Evolutionary conservation across 768 basidiomycete genomes (phyloP), one percentile per base, ranked within the genome.

Genomic region (Mycena kentingensis): DNA sequence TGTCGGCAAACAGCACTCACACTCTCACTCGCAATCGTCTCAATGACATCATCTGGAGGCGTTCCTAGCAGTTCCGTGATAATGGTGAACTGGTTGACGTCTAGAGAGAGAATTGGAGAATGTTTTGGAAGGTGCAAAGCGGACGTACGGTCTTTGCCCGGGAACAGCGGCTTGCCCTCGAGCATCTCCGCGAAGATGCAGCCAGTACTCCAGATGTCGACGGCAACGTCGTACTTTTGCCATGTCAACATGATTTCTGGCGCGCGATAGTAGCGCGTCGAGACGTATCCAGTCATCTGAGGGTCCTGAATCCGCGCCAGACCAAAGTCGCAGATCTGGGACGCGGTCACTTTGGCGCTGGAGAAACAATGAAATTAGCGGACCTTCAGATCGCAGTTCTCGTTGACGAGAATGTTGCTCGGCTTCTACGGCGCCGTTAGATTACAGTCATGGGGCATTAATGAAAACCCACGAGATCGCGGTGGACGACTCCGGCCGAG

Each of bases 101-200:
- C 96, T 98, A 67, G 25, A 38, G n/a, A n/a, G 26, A 49, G 34
- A 44, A 31, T 51, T 52, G 51, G 35, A 47, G 28, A 28, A 43
- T 36, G 19, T n/a, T 31, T 16, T 12, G 51, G 29, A 35, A 46
- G 21, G 58, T 29, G 45, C 44, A 46, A 52, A 49, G 5, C 11
- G 60, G 60, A 88, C 95, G 73, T 70, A 98, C 96, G 97, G 65
- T 99, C 97, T 78, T 98, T 98, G 51, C 97, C 97, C 24, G 97
- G 97, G 82, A 99, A 99, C 60, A 99, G 76, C 0, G 97, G 96
- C 68, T 98, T 98, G 27, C 97, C 97, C 69, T 98, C 95, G 43
- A 99, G 74, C 97, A 99, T 99, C 77, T 99, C 97, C 5, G 97
- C 97, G 65, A 99, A 98, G 70, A 99, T 98, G 76, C 97, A 99